Evolutionary conservation across 805 yeast species (phyloP), one percentile per base, ranked within the genome.

Genomic region (Candida maltosa): DNA sequence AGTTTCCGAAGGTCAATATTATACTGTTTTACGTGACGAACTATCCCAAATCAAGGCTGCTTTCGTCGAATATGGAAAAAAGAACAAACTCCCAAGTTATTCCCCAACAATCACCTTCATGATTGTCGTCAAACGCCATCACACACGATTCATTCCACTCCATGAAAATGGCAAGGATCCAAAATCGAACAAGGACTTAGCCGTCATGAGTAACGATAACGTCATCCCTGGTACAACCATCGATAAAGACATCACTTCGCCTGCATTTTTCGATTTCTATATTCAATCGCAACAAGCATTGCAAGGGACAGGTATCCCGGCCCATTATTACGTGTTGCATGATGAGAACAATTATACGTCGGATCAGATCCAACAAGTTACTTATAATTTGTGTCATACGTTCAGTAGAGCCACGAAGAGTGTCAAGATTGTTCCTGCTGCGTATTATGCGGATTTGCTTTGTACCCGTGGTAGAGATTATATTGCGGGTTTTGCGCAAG

Each of bases 241-340:
- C 25, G 40, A 37, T 26, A 19, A 30, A 22, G 31, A 29, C 18
- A 37, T 37, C 20, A 23, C 30, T 10, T 32, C 37, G 2, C 37
- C 37, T 6, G 37, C 37, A 4, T 37, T 37, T 25, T 37, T 37
- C 29, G 40, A 37, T 26, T 37, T 37, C 16, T 37, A 37, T 18
- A 28, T 37, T 16, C 40, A 37, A 30, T 37, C 40, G 16, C 40
- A 37, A 29, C 40, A 37, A 33, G 37, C 40, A n/a, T 32, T 37
- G 19, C 40, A 37, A 32, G 40, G 40, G 4, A 32, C 37, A n/a
- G 40, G 40, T 25, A 32, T 37, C 16, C 40, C 40, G 17, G 40
- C 37, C 12, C 40, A 37, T 37, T 37, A 37, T 25, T 37, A 37
- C 22, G 34, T 37, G 10, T 32, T 37, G 15, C 40, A 37, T 21